Base-by-base conservation (phyloP, 2,329 filamentous ascomycete genomes). In the Penicillium crustosum region DNA sequence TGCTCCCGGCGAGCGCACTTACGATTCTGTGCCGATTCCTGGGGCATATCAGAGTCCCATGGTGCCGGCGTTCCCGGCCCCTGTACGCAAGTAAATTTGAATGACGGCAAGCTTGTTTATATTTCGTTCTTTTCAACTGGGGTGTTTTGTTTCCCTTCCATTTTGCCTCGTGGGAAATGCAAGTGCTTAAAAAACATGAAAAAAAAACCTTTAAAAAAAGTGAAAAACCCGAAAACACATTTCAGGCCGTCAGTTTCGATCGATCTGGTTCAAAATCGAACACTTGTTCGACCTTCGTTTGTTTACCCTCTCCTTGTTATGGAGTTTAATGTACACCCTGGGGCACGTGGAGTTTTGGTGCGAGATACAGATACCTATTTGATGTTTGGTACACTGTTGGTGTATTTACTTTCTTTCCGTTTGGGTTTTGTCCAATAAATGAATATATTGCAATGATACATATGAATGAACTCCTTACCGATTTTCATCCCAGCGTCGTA, bases 1-100 rank as follows among this genome's bases (percentile, higher is more conserved):
- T 27, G 89, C 89, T 10, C 87, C 89, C 0, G 89, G 92, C 48
- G 93, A 97, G 81, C 86, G 89, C 67, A 86, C 87, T 49, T 97
- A 96, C 74, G 93, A 88, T 13, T 80, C 88, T 23, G 93, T 97
- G 33, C 91, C 93, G 0, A 96, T 97, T 59, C 93, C 93, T 0
- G 90, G 89, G 6, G 90, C 92, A 0, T 97, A 97, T 71, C 79
- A 83, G 7, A 79, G 75, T 55, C 78, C 80, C 7, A 70, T 80
- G 55, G 78, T 74, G 52, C 78, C 79, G 23, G 71, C 69, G 27
- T 77, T 79, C 64, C 73, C 69, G 17, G 61, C 69, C 39, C 62
- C 61, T 41, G 57, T 53, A 50, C 65, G 61, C 41, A 59, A 64
- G 49, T 70, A 59, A 67, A 49, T 36, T 49, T 19, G 45, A 17